These are phyloP conservation scores for Oryza longistaminata DNA, from an alignment of 176 grass and related monocot species.

Conservation along the genomic window DNA sequence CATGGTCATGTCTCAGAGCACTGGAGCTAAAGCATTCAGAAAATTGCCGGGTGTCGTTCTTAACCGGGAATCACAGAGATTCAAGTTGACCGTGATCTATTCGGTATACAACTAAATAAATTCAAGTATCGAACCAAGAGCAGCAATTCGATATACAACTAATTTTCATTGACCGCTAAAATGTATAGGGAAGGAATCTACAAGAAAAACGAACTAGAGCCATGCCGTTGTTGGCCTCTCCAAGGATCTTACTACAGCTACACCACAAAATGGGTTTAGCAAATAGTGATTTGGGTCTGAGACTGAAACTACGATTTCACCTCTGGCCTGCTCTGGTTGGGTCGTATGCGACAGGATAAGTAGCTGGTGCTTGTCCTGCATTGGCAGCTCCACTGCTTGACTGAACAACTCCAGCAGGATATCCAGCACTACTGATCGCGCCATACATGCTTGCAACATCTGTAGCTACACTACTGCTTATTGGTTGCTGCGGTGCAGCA, in stretches of 20 bases:
- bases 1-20: too few relatives aligned
- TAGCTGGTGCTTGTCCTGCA: constrained; percentile 19
- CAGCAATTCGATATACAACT: background rate
- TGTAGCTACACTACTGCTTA: constrained; percentile 1
- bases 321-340: constrained; percentile 34
- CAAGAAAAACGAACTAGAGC: constrained; percentile 13
- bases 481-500: constrained; percentile 37
- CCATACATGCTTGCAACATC: constrained; percentile 33
- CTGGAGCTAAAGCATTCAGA: background rate
- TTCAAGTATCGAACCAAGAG: background rate
- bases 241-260: background rate
- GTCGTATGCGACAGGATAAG: constrained; percentile 31
- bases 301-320: constrained; percentile 31
- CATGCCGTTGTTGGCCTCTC: background rate
- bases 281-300: constrained; percentile 13
- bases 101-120: background rate
- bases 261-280: constrained; percentile 19
- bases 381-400: constrained; percentile 18
- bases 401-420: constrained; percentile 43
- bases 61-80: background rate
- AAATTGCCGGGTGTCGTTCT: background rate
- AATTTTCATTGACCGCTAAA: constrained; percentile 1
- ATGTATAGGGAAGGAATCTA: constrained; percentile 20
- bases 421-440: constrained; percentile 22
- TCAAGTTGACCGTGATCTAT: background rate